Percentiles rank a stretch among this genome's conserved stretches.
phyloP scores from a whole-genome alignment of 345 rosid genomes.

The Populus euphratica region DNA sequence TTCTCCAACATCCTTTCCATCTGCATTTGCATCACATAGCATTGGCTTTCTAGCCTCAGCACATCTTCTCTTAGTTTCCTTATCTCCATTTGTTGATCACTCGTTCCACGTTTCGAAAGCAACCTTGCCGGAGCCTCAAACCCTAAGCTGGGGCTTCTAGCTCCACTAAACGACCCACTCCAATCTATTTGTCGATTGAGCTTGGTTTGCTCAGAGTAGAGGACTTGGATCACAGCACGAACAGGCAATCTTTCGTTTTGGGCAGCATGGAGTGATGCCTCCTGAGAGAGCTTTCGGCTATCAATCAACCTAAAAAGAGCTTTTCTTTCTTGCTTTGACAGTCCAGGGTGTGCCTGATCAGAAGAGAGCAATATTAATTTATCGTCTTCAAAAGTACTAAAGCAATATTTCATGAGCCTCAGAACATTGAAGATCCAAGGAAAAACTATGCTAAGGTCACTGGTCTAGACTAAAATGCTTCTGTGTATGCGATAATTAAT shows the following conservation, averaged over 20 bases:
- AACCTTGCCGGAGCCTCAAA: slow-evolving; percentile 47
- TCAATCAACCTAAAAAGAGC: slow-evolving; percentile 63
- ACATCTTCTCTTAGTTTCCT: slow-evolving; percentile 64
- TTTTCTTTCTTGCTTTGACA: slow-evolving; percentile 73
- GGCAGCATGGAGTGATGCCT: slow-evolving; percentile 78
- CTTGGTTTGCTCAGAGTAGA: slow-evolving; percentile 71
- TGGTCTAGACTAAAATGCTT: neutral
- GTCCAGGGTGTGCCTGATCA: slow-evolving; percentile 61
- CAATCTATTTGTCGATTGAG: slow-evolving; percentile 52
- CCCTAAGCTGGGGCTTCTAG: slow-evolving; percentile 45
- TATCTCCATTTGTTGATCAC: slow-evolving; percentile 57
- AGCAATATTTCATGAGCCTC: neutral
- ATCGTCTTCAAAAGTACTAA: neutral
- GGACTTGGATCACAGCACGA: slow-evolving; percentile 71
- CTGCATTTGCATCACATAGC: slow-evolving; percentile 50
- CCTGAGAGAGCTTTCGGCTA: slow-evolving; percentile 60
- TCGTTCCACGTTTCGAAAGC: slow-evolving; percentile 64
- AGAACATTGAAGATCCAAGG: too few species aligned
- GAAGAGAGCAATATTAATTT: neutral
- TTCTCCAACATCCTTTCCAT: slow-evolving; percentile 63
- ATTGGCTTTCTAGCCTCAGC: slow-evolving; percentile 55
- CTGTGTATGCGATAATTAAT: neutral
- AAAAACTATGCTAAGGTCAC: too few species aligned
- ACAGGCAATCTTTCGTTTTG: slow-evolving; percentile 84
- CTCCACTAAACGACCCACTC: slow-evolving; percentile 57